These are phyloP conservation scores for Pestalotiopsis sp. DNA, from an alignment of 2,329 filamentous ascomycete genomes.

Conservation along the genomic window DNA sequence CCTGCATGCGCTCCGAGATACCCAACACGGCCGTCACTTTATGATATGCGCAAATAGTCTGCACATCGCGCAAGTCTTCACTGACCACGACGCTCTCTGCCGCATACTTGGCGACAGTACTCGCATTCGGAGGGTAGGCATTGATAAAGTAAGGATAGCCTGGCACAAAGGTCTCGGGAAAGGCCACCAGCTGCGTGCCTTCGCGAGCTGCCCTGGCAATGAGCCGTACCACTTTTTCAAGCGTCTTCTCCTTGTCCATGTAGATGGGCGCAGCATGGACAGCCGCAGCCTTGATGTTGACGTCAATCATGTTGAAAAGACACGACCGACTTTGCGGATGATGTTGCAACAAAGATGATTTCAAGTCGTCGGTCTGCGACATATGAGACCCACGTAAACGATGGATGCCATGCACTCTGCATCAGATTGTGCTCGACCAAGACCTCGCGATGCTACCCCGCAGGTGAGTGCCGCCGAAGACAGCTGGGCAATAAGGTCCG, in stretches of 20 bases:
- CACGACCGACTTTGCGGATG: not conserved
- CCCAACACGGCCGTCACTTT: conserved; percentile 25
- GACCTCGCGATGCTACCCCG: not conserved
- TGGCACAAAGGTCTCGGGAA: conserved; percentile 24
- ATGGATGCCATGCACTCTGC: not conserved
- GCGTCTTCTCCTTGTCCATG: conserved; percentile 23
- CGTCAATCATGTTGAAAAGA: not conserved
- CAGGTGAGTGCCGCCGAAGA: not conserved
- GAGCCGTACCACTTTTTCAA: conserved; percentile 18
- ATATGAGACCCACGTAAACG: not conserved
- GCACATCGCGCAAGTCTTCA: conserved; percentile 21
- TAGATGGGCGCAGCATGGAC: conserved; percentile 22
- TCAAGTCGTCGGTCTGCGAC: not conserved
- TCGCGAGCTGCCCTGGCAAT: conserved; percentile 18
- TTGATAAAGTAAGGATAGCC: conserved; percentile 29
- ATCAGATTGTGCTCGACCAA: not conserved
- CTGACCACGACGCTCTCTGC: conserved; percentile 24
- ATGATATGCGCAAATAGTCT: conserved; percentile 20
- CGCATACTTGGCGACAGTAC: conserved; percentile 24
- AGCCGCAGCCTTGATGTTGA: conserved; percentile 21
- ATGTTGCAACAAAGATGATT: not conserved
- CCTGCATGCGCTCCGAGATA: conserved; percentile 26
- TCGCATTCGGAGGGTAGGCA: conserved; percentile 25
- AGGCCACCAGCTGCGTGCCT: conserved; percentile 21
- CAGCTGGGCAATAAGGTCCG: not conserved